Evolutionary conservation across 2,329 filamentous ascomycete species (phyloP).

Genomic region (Curvularia spicifera): DNA sequence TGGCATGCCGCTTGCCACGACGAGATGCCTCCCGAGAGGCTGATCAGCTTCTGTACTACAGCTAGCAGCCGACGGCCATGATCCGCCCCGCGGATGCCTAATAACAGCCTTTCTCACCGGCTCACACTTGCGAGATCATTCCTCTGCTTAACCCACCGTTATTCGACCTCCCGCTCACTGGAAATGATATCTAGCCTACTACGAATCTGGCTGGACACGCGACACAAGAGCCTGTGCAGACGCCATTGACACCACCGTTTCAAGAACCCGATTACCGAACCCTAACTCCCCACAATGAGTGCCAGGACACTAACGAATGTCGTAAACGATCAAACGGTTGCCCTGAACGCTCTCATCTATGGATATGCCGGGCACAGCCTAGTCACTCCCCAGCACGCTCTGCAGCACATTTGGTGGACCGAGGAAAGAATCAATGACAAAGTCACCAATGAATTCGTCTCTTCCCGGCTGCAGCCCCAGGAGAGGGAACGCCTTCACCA

Average conservation of each 20-base stretch:
- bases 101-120: conserved; percentile 30
- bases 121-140: conserved; percentile 18
- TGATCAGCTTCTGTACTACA: conserved; percentile 38
- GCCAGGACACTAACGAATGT: conserved; percentile 50
- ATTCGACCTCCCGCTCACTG: conserved; percentile 17
- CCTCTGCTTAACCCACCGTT: conserved; percentile 15
- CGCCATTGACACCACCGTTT: conserved; percentile 22
- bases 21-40: conserved; percentile 28
- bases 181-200: conserved; percentile 37
- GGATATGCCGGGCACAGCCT: conserved; percentile 59
- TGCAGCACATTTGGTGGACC: conserved; percentile 72
- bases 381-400: conserved; percentile 56
- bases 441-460: conserved; percentile 71
- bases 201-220: conserved; percentile 23
- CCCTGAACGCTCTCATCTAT: conserved; percentile 59
- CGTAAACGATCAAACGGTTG: conserved; percentile 52
- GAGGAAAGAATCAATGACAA: conserved; percentile 71
- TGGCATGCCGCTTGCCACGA: conserved; percentile 46
- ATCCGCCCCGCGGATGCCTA: conserved; percentile 41
- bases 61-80: conserved; percentile 36
- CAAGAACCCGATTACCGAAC: conserved; percentile 13
- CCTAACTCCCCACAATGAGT: conserved; percentile 38
- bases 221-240: conserved; percentile 23
- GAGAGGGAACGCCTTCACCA: conserved; percentile 68
- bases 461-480: conserved; percentile 66